Evolutionary conservation across 805 yeast genomes (phyloP).

Genomic region (Groenewaldozyma salmanticensis): DNA sequence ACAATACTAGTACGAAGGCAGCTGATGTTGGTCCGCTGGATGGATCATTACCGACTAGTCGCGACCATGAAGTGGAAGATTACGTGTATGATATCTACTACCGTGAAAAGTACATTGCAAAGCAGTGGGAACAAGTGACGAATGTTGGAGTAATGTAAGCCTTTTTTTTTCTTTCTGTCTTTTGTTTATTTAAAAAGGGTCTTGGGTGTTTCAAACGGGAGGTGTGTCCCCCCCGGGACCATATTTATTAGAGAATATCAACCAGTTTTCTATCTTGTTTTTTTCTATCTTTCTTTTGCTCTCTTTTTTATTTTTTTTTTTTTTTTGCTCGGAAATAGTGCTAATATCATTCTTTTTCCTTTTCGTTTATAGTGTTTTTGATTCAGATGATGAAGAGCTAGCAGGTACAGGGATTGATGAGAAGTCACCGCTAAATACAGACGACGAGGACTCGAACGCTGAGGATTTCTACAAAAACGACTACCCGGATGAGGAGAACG

Average conservation of each 20-base stretch:
- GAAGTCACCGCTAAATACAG: slow-evolving; percentile 22
- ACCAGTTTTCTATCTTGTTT: no score
- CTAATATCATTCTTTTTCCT: no score
- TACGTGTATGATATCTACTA: slow-evolving; percentile 89
- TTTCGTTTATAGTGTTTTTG: slow-evolving; percentile 11
- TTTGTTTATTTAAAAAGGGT: background rate
- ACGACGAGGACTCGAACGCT: slow-evolving; percentile 43
- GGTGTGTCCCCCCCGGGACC: no score
- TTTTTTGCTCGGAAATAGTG: no score
- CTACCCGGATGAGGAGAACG: slow-evolving; percentile 88
- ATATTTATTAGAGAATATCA: no score
- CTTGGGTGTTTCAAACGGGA: slow-evolving; percentile 21
- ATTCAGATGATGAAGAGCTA: slow-evolving; percentile 20
- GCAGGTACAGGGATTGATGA: slow-evolving; percentile 33
- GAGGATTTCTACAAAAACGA: slow-evolving; percentile 89
- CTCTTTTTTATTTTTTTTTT: no score
- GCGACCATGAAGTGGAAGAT: slow-evolving; percentile 37
- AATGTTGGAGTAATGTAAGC: slow-evolving; percentile 27
- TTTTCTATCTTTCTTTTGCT: no score
- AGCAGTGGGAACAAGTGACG: slow-evolving; percentile 28
- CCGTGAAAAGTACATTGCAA: slow-evolving; percentile 44
- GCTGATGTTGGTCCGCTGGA: background rate
- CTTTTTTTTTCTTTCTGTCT: no score
- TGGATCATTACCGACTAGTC: background rate
- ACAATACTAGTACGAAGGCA: slow-evolving; percentile 7